These are phyloP conservation scores for Stagonosporopsis tanaceti DNA, from an alignment of 2,329 filamentous ascomycete genomes.

Conservation along the genomic window DNA sequence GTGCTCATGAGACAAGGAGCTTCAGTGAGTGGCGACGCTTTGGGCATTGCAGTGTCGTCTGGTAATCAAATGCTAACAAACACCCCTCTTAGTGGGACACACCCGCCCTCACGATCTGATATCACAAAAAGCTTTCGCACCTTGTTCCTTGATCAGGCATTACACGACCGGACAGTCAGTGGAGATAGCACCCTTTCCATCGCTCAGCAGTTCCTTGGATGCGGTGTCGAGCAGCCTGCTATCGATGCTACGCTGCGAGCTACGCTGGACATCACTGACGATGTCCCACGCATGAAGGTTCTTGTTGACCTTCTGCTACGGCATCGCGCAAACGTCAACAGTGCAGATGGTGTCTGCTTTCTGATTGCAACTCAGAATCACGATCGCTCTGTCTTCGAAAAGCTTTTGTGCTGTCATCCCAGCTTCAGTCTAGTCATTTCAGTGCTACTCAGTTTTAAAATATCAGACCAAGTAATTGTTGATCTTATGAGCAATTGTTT, in stretches of 20 bases:
- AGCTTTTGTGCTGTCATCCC: conserved; percentile 54
- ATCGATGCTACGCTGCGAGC: conserved; percentile 38
- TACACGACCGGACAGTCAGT: conserved; percentile 3
- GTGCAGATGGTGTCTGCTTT: conserved; percentile 41
- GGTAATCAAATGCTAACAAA: conserved; percentile 61
- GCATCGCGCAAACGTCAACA: conserved; percentile 43
- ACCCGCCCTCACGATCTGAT: conserved; percentile 34
- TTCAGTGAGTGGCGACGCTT: conserved; percentile 62
- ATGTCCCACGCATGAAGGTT: conserved; percentile 15
- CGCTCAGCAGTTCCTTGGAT: conserved; percentile 34
- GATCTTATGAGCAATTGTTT: conserved; percentile 63
- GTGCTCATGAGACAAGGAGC: conserved; percentile 44
- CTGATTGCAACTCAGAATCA: conserved; percentile 39
- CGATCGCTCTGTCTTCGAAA: conserved; percentile 32
- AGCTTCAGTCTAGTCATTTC: conserved; percentile 63
- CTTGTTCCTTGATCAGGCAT: conserved; percentile 31
- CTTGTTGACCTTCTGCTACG: conserved; percentile 37
- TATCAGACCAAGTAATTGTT: conserved; percentile 55
- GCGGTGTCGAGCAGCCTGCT: conserved; percentile 39
- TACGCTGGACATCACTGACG: conserved; percentile 26
- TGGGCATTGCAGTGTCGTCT: conserved; percentile 63
- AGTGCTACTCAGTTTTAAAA: conserved; percentile 62
- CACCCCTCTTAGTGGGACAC: conserved; percentile 56
- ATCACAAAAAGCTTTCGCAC: conserved; percentile 39
- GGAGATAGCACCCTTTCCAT: conserved; percentile 21